Base-by-base conservation (phyloP, 2,329 filamentous ascomycete genomes). In the Trichoderma gracile region DNA sequence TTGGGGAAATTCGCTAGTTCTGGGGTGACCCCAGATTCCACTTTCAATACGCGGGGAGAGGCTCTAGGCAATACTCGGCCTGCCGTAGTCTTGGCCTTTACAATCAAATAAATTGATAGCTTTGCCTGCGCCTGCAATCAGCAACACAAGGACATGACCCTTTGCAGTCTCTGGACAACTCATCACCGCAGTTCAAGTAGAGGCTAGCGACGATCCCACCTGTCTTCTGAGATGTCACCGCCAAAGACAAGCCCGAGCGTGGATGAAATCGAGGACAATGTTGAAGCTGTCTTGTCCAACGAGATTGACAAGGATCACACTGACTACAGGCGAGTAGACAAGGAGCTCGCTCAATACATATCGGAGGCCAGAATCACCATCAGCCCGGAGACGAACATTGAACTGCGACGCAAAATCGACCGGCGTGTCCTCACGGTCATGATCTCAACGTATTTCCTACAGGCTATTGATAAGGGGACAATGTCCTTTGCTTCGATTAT, bases 401-500 rank as follows among this genome's bases (percentile, higher is more conserved):
- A 61, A 17, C 15, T 61, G 6, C 46, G 58, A 6, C 47, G 58
- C 14, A 61, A 61, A 45, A 61, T 61, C 9, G 58, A 61, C 38
- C 58, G 58, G 6, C 58, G 58, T 23, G 27, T 61, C n/a, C 33
- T 61, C 19, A 33, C 19, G 17, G 23, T 61, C 14, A 61, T 61
- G 58, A 45, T 53, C 30, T 53, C 25, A 7, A 61, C 58, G 7
- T 61, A 61, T 38, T 61, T 61, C 21, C 19, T 61, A 7, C 58
- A 61, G 10, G 47, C 58, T 23, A 61, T 61, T 21, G 58, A 61
- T 17, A 61, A 61, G 23, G 58, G 58, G 21, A 61, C 58, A 12
- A 61, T 61, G 58, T 61, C 58, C 3, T 61, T 61, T 46, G 58
- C 58, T 19, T 61, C 58, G 14, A 61, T 61, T 3, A 61, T 61